phyloP scores from a whole-genome alignment of 805 yeast genomes.

The Metschnikowia bowlesiae region DNA sequence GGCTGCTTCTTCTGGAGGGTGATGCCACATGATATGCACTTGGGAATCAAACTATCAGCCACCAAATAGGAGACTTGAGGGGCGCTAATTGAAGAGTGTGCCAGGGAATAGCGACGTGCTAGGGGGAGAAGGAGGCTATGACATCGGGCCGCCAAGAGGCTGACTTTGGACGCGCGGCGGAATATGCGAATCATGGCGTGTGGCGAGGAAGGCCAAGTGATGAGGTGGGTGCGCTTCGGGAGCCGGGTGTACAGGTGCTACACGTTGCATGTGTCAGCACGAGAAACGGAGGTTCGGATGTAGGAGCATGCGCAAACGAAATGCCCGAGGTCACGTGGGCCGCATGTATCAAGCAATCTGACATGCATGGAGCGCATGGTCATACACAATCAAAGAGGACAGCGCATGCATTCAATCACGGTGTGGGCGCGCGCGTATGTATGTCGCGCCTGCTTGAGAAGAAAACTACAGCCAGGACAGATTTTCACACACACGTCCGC shows the following conservation, averaged over 20 bases:
- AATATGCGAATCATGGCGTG: background rate
- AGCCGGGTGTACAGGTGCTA: background rate
- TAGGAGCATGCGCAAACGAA: constrained; percentile 1
- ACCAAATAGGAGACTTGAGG: constrained; percentile 12
- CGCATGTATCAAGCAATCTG: constrained; percentile 4
- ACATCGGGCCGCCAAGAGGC: background rate
- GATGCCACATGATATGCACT: constrained; percentile 59
- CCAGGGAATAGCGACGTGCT: background rate
- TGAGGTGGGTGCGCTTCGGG: background rate
- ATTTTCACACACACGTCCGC: constrained; percentile 5
- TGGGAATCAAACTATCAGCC: constrained; percentile 14
- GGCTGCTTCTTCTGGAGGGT: constrained; percentile 40
- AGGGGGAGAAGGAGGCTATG: background rate
- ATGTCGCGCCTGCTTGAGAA: constrained; percentile 4
- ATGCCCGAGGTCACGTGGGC: background rate
- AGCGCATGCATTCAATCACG: constrained; percentile 2
- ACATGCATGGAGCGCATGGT: constrained; percentile 4
- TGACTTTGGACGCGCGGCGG: background rate
- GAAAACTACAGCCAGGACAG: constrained; percentile 5
- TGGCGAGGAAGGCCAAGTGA: background rate
- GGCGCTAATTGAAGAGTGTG: background rate
- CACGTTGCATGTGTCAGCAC: background rate
- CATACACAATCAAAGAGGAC: constrained; percentile 3
- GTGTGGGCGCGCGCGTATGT: background rate
- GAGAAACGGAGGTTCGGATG: constrained; percentile 1